A percentile compares a stretch with the other conserved stretches of the same genome.
Evolutionary conservation across 2,329 filamentous ascomycete species (phyloP).

Genomic region (Chaetomiaceae sp.): DNA sequence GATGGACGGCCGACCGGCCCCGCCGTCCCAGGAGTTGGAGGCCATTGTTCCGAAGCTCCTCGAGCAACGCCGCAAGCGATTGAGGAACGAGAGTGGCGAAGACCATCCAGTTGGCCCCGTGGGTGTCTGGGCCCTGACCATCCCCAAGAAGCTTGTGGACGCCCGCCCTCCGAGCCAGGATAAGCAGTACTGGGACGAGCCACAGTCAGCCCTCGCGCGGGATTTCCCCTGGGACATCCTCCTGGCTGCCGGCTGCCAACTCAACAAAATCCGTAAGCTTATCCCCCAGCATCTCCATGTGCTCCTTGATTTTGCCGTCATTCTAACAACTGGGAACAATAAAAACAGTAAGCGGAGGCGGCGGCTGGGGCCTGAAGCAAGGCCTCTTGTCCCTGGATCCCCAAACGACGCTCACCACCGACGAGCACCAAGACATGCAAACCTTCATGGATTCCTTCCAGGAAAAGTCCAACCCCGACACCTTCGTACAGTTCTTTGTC

Average conservation of each 20-base stretch:
- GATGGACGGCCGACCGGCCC: constrained; percentile 41
- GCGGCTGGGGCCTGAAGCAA: constrained; percentile 78
- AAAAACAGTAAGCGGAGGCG: constrained; percentile 71
- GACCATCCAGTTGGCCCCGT: constrained; percentile 38
- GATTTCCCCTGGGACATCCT: constrained; percentile 27
- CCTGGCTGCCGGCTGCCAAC: constrained; percentile 39
- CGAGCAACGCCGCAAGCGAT: constrained; percentile 32
- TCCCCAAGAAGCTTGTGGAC: constrained; percentile 36
- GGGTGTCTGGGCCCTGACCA: constrained; percentile 68
- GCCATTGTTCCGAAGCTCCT: constrained; percentile 56
- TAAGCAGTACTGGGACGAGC: constrained; percentile 19
- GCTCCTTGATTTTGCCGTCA: too few species aligned
- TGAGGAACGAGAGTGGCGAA: constrained; percentile 16
- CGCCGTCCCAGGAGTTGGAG: constrained; percentile 71
- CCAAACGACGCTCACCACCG: constrained; percentile 47
- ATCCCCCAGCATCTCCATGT: too few species aligned
- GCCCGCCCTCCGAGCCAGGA: constrained; percentile 18
- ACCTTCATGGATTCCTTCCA: constrained; percentile 48
- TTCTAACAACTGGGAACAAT: background rate
- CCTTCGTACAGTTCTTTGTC: constrained; percentile 60
- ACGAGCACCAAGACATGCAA: constrained; percentile 48
- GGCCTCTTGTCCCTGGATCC: constrained; percentile 76
- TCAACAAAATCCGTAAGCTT: constrained; percentile 46
- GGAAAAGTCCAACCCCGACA: constrained; percentile 22
- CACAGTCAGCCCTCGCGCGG: constrained; percentile 25